Evolutionary conservation across 2,329 filamentous ascomycete species (phyloP).

Genomic region (Teratosphaeria gauchensis): DNA sequence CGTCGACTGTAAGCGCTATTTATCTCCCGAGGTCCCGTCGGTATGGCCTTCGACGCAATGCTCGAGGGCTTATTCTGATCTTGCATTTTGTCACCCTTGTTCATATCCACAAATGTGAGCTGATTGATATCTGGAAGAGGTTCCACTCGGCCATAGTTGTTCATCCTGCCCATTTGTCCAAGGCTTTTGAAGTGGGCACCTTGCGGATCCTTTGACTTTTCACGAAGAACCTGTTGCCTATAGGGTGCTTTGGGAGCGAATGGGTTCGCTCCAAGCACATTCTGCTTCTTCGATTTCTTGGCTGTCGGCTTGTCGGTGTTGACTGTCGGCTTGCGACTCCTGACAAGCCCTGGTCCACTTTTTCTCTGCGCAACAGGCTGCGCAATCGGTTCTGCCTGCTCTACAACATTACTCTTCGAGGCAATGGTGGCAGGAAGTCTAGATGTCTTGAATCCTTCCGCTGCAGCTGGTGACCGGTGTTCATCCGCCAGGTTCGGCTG

Average conservation of each 20-base stretch:
- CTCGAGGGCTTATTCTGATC: neutral
- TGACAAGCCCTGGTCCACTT: neutral
- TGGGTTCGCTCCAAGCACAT: neutral
- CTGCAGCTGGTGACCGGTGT: neutral
- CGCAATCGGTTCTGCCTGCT: neutral
- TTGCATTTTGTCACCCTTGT: neutral
- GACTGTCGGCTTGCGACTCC: neutral
- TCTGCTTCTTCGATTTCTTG: neutral
- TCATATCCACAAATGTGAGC: neutral
- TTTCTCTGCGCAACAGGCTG: neutral
- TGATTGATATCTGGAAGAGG: neutral
- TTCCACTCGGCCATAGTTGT: neutral
- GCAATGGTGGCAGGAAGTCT: neutral
- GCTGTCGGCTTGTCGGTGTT: neutral
- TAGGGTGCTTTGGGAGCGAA: neutral
- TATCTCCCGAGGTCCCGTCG: neutral
- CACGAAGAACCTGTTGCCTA: neutral
- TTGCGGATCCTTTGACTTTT: neutral
- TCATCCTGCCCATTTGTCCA: neutral
- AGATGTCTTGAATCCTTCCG: neutral
- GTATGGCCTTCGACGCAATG: neutral
- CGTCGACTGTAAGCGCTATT: conserved; percentile 5
- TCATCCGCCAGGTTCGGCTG: neutral
- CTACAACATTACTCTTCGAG: neutral
- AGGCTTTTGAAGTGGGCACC: neutral